Evolutionary conservation across 1,139 yeast genomes (phyloP).

Genomic region (Suhomyces chickasaworum): DNA sequence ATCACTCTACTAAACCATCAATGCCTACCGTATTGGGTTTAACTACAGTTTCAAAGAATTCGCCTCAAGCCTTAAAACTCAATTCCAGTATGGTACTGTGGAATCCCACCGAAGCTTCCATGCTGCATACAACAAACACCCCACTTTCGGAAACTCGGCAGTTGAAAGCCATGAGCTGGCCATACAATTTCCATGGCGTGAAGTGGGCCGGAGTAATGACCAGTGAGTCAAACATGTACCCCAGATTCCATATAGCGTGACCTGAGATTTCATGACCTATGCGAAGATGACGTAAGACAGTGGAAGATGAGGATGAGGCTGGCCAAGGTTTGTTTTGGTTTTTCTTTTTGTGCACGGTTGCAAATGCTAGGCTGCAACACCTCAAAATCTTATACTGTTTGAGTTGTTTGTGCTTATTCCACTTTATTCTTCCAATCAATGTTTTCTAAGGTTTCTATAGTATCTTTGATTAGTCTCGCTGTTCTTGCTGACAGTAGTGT

Average conservation of each 20-base stretch:
- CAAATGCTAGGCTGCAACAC: constrained; percentile 4
- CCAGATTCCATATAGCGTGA: not conserved
- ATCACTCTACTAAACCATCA: too few relatives aligned
- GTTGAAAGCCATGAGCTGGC: not conserved
- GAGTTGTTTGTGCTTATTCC: not conserved
- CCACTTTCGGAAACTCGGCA: not conserved
- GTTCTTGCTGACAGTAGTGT: constrained; percentile 23
- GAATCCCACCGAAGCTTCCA: not conserved
- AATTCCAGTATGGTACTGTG: too few relatives aligned
- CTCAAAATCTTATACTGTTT: not conserved
- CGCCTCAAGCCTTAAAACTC: not conserved
- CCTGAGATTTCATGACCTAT: not conserved
- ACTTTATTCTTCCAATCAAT: not conserved
- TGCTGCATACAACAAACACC: not conserved
- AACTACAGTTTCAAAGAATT: too few relatives aligned
- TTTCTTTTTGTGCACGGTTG: constrained; percentile 4
- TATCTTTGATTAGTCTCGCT: not conserved
- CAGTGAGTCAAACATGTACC: not conserved
- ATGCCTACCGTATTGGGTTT: too few relatives aligned
- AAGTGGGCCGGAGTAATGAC: not conserved
- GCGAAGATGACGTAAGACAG: not conserved
- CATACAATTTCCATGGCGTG: not conserved
- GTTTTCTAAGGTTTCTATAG: not conserved
- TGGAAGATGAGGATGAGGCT: not conserved
- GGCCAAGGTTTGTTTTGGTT: not conserved